A percentile compares a stretch with the other conserved stretches of the same genome.
Evolutionary conservation across 441 rosid genomes (phyloP).

Genomic region (Arabidopsis hybrid): DNA sequence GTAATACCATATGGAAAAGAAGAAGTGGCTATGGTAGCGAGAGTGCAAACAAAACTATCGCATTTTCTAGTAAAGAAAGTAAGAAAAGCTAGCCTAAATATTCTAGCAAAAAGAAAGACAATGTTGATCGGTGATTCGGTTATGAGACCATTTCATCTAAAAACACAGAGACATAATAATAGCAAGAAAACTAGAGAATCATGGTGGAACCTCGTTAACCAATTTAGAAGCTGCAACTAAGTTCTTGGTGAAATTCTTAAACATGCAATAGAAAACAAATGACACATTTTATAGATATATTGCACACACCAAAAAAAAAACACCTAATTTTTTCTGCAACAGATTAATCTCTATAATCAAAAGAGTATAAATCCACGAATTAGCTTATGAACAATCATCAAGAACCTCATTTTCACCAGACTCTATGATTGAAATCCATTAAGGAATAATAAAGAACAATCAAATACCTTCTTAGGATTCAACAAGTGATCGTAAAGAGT

Average conservation of each 20-base stretch:
- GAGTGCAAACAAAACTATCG: background rate
- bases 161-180: background rate
- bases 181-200: background rate
- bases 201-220: conserved; percentile 71
- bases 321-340: background rate
- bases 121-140: background rate
- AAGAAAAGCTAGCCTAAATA: conserved; percentile 59
- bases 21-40: background rate
- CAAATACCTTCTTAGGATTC: conserved; percentile 68
- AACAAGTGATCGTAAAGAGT: conserved; percentile 72
- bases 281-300: background rate
- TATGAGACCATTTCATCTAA: conserved; percentile 20
- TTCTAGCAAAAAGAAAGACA: conserved; percentile 7
- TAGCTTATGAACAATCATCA: background rate
- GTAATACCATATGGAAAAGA: conserved; percentile 5
- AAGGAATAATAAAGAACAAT: background rate
- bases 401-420: background rate
- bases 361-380: background rate
- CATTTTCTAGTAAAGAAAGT: background rate
- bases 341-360: background rate
- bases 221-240: conserved; percentile 84
- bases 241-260: conserved; percentile 56
- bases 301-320: background rate
- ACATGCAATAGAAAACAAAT: background rate
- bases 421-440: background rate